Evolutionary conservation across 2,329 filamentous ascomycete genomes (phyloP).

Genomic region (Pseudogymnoascus sp.): DNA sequence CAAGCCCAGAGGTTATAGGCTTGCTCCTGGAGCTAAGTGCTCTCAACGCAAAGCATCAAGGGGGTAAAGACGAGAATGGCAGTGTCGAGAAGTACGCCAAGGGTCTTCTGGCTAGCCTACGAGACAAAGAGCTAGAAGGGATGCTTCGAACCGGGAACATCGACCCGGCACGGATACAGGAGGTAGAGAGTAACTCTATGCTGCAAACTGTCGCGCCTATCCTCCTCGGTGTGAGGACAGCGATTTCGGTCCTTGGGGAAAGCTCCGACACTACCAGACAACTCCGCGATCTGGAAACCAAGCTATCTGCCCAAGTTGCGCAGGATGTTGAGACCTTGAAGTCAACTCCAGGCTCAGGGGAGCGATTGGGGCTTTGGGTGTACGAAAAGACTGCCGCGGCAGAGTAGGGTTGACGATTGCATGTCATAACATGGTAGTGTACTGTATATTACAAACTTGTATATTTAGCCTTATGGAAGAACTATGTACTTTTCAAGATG

Average conservation of each 20-base stretch:
- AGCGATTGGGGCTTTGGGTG: neutral
- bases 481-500: conserved; percentile 92
- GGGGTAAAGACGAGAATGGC: conserved; percentile 35
- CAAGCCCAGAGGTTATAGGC: conserved; percentile 37
- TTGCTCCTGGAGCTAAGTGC: conserved; percentile 40
- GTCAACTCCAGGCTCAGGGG: neutral
- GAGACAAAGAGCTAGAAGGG: conserved; percentile 19
- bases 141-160: neutral
- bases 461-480: conserved; percentile 53
- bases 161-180: conserved; percentile 16
- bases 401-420: neutral
- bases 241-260: conserved; percentile 30
- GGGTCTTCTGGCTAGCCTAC: conserved; percentile 20
- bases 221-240: conserved; percentile 37
- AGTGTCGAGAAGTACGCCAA: conserved; percentile 36
- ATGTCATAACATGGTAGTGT: conserved; percentile 13
- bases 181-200: conserved; percentile 16
- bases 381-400: conserved; percentile 9
- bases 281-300: neutral
- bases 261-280: conserved; percentile 14
- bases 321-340: conserved; percentile 4
- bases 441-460: conserved; percentile 21
- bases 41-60: conserved; percentile 33
- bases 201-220: conserved; percentile 34
- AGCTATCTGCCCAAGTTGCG: neutral